Percentiles rank a stretch among this genome's conserved stretches.
These are phyloP conservation scores for Venturia aucupariae DNA, from an alignment of 2,329 filamentous ascomycete genomes.

Conservation along the genomic window DNA sequence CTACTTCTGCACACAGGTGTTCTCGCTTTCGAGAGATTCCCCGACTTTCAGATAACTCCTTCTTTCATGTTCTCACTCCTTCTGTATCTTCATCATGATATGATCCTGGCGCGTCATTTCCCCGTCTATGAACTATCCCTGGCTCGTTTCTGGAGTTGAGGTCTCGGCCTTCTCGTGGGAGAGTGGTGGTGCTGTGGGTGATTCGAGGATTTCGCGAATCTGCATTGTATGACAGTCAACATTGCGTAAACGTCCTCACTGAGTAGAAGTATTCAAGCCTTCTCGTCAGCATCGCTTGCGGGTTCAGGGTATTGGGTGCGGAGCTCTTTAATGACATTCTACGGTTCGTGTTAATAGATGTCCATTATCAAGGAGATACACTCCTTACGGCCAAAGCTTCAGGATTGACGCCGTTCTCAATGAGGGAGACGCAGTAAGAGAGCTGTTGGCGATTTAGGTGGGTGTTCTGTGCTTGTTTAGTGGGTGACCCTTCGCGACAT, in stretches of 20 bases:
- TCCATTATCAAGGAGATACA: conserved; percentile 44
- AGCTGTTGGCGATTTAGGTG: conserved; percentile 83
- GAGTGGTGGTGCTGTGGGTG: not conserved
- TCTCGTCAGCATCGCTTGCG: conserved; percentile 12
- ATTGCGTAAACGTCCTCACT: not conserved
- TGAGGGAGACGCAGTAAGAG: conserved; percentile 90
- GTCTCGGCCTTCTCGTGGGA: not conserved
- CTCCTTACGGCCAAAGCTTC: conserved; percentile 91
- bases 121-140: not conserved
- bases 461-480: conserved; percentile 59
- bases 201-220: not conserved
- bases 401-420: conserved; percentile 94
- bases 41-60: not conserved
- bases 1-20: too few relatives aligned
- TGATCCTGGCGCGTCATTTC: not conserved
- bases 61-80: not conserved
- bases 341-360: conserved; percentile 61
- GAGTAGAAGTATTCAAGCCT: not conserved
- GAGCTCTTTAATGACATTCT: conserved; percentile 40
- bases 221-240: not conserved
- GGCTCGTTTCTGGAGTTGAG: not conserved
- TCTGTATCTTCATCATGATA: not conserved
- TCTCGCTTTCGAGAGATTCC: not conserved
- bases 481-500: not conserved
- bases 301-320: conserved; percentile 31